Base-by-base conservation (phyloP, 2,329 filamentous ascomycete species). In the Tolypocladium cylindrosporum region DNA sequence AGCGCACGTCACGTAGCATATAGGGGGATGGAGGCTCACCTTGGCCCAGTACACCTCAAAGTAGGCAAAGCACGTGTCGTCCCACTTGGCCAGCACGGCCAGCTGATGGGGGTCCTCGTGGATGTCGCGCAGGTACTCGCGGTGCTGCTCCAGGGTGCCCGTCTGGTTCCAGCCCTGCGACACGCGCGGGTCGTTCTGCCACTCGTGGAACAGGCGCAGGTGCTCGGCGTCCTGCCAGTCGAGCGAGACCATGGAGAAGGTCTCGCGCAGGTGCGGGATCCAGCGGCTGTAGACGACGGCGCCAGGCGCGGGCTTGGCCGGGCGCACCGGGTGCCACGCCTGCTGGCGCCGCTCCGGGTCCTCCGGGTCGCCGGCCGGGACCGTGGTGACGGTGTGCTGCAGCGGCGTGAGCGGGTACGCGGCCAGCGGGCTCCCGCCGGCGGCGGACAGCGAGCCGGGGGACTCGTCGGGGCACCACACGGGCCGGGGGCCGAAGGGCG, bases 121-220 rank as follows among this genome's bases (percentile, higher is more conserved):
- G 57, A 88, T 78, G 62, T 81, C 81, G 37, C 81, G 78, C 55
- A 91, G 78, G 70, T 93, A 92, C 65, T 85, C 80, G 60, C 83
- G 80, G 71, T 92, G 89, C 69, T 91, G 80, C 37, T 90, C 88
- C 54, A 90, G 72, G 1, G 87, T 88, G 39, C 89, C 89, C 1
- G 86, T 89, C 74, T 90, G 85, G 67, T 90, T 89, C 89, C 89
- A 92, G 4, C 88, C 88, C 66, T 87, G 82, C 4, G 87, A 87
- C 39, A 93, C 89, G 55, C 89, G 86, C 56, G 89, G 89, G 67
- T 92, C 89, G 67, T 93, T 93, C 72, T 91, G 89, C 89, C 89
- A 93, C 58, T 78, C 79, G 72, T 91, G 85, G 76, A 93, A 92
- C 6, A 90, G 77, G 19, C 77, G 73, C 55, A 92, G 73, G 71